These are phyloP conservation scores for Eucalyptus lansdowneana DNA, from an alignment of 345 rosid genomes.

Conservation along the genomic window DNA sequence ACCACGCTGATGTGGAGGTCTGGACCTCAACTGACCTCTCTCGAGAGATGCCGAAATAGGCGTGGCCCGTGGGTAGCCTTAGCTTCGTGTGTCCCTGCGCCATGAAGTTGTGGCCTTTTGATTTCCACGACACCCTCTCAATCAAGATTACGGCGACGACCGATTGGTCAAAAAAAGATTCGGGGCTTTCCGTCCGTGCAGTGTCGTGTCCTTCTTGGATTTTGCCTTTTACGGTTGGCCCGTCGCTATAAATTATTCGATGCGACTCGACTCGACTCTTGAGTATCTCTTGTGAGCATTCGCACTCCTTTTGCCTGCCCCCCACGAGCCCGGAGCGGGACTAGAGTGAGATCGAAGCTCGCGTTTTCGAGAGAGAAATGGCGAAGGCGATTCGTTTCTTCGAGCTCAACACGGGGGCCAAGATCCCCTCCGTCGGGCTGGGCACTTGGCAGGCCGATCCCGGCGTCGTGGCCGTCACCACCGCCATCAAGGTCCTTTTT, in stretches of 20 bases:
- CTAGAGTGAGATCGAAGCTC: not conserved
- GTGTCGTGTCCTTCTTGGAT: not conserved
- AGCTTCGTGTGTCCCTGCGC: not conserved
- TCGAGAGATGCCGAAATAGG: not conserved
- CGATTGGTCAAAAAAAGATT: not conserved
- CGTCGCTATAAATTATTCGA: not conserved
- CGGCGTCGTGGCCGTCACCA: slow-evolving; percentile 2
- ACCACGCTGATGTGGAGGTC: too few species aligned
- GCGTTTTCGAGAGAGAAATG: not conserved
- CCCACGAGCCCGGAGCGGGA: not conserved
- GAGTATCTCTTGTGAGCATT: too few species aligned
- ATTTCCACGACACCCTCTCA: not conserved
- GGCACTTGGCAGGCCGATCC: slow-evolving; percentile 27
- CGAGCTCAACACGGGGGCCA: slow-evolving; percentile 32
- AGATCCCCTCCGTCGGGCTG: slow-evolving; percentile 37
- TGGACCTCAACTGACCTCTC: not conserved
- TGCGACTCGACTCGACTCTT: too few species aligned
- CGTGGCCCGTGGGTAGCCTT: not conserved
- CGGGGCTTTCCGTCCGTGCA: not conserved
- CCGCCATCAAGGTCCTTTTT: slow-evolving; percentile 14
- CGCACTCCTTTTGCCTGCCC: not conserved
- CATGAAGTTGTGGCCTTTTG: not conserved
- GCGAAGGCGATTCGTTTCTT: slow-evolving; percentile 28
- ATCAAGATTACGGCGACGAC: not conserved
- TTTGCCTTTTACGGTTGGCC: not conserved